A percentile compares a stretch with the other conserved stretches of the same genome.
Conservation (phyloP, 139 green algal species). For the Microglena sp. region DNA sequence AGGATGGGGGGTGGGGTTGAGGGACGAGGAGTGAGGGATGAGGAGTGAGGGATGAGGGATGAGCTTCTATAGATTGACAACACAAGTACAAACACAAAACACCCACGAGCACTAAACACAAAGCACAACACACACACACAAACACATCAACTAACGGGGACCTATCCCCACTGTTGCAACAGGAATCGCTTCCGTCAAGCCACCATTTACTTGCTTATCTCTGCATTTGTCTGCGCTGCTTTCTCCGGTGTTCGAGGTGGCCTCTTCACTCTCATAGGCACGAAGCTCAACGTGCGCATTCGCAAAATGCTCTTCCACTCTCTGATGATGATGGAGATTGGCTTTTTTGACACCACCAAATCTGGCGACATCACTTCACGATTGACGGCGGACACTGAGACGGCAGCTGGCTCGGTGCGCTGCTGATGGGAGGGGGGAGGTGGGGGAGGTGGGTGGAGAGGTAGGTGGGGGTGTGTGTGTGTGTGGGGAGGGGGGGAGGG, state of each 20-base stretch:
- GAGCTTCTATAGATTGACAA: no score
- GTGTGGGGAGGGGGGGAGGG: no score
- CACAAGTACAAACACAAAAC: no score
- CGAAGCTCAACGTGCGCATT: slow-evolving; percentile 46
- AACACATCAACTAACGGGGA: not conserved
- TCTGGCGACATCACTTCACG: slow-evolving; percentile 56
- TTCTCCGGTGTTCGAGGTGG: slow-evolving; percentile 62
- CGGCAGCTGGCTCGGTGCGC: no score
- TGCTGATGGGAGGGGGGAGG: no score
- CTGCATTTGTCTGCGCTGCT: slow-evolving; percentile 44
- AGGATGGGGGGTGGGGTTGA: no score
- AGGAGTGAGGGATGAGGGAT: no score
- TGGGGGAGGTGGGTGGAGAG: no score
- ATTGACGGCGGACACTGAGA: slow-evolving; percentile 70
- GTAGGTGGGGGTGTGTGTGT: no score
- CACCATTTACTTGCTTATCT: slow-evolving; percentile 51
- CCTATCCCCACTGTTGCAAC: not conserved
- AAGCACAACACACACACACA: no score
- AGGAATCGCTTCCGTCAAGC: not conserved
- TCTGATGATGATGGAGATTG: slow-evolving; percentile 52
- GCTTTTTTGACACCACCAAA: slow-evolving; percentile 66
- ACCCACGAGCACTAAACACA: no score
- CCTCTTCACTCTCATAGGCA: slow-evolving; percentile 57
- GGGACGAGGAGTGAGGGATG: no score
- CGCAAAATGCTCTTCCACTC: slow-evolving; percentile 41